phyloP scores from a whole-genome alignment of 2,329 filamentous ascomycete genomes.

The Colletotrichum kahawae region DNA sequence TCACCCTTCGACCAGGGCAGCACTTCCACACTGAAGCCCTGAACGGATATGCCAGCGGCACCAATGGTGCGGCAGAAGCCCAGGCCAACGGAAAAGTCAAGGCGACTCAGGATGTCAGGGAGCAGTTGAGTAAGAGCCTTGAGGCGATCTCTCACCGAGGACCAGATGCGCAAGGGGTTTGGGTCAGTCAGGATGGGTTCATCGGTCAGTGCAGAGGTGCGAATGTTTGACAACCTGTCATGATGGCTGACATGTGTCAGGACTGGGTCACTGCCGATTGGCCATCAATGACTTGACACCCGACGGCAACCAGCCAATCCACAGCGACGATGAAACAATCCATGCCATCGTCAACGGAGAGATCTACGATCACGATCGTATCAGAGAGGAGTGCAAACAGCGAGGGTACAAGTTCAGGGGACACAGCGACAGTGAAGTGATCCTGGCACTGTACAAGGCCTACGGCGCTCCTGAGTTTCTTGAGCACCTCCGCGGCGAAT shows the following conservation, averaged over 20 bases:
- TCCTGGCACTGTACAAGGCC: constrained; percentile 55
- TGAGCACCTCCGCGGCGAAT: constrained; percentile 56
- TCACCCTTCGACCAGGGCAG: background rate
- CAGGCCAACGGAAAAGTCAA: background rate
- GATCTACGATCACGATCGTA: constrained; percentile 56
- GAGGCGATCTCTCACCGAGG: constrained; percentile 32
- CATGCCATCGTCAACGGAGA: constrained; percentile 66
- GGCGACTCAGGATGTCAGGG: background rate
- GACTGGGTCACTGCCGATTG: constrained; percentile 52
- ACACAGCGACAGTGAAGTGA: constrained; percentile 56
- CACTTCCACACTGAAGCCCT: background rate
- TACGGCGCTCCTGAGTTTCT: constrained; percentile 43
- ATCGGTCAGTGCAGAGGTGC: background rate
- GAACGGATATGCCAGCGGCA: background rate
- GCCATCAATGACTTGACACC: constrained; percentile 56
- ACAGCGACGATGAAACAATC: constrained; percentile 37
- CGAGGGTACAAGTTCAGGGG: constrained; percentile 48
- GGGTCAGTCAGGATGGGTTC: constrained; percentile 21
- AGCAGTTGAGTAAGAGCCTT: constrained; percentile 25
- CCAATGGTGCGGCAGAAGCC: background rate
- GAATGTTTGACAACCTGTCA: accelerated
- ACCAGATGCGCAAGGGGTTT: constrained; percentile 31
- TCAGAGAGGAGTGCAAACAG: constrained; percentile 39
- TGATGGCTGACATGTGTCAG: background rate
- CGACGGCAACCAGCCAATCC: constrained; percentile 50